These are phyloP conservation scores for Fonsecaea nubica DNA, from an alignment of 2,329 filamentous ascomycete species.

Conservation along the genomic window DNA sequence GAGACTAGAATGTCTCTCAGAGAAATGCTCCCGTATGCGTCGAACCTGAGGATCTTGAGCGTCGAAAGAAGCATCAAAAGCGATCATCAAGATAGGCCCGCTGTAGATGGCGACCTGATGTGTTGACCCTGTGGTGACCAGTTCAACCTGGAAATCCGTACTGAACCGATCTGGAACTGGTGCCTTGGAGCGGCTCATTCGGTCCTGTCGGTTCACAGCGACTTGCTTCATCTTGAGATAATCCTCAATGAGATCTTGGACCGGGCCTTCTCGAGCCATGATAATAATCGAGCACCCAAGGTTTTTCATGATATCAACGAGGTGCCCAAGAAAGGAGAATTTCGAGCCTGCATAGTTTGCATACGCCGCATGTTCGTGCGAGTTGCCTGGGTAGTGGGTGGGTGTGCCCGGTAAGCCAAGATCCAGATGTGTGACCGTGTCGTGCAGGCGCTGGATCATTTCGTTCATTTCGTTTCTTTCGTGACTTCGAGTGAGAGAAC, in stretches of 20 bases:
- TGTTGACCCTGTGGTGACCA: constrained; percentile 46
- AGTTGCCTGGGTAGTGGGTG: constrained; percentile 44
- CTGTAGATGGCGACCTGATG: constrained; percentile 48
- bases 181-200: constrained; percentile 41
- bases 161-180: constrained; percentile 17
- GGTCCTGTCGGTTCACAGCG: constrained; percentile 32
- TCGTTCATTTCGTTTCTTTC: constrained; percentile 44
- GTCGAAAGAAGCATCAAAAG: constrained; percentile 53
- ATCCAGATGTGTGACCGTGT: constrained; percentile 54
- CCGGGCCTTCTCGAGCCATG: constrained; percentile 46
- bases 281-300: constrained; percentile 51
- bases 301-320: constrained; percentile 47
- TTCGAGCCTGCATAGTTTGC: constrained; percentile 57
- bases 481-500: constrained; percentile 34
- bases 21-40: constrained; percentile 48
- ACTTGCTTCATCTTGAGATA: constrained; percentile 53
- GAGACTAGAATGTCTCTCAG: constrained; percentile 42
- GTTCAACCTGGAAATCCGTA: constrained; percentile 44
- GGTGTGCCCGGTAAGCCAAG: constrained; percentile 51
- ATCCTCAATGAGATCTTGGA: constrained; percentile 49
- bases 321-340: constrained; percentile 52
- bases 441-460: constrained; percentile 49
- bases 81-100: constrained; percentile 47
- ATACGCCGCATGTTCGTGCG: constrained; percentile 51
- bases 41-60: constrained; percentile 48